Evolutionary conservation across 192 early-diverging fungal species (phyloP), one percentile per base, ranked within the genome.

Genomic region (Coemansia sp.): DNA sequence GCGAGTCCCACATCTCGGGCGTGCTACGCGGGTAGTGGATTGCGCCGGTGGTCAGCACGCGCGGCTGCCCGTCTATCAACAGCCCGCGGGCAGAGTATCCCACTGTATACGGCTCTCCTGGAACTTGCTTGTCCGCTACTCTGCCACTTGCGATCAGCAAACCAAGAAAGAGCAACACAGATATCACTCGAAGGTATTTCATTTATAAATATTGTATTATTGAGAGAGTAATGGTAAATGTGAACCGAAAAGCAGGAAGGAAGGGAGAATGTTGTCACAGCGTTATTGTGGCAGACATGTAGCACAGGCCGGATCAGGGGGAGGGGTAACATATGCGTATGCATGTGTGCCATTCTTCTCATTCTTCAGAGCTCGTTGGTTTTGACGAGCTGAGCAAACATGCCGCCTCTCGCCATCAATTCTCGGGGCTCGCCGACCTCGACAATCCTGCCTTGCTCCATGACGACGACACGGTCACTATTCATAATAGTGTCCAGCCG

Each of bases 381-480:
- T 22, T 61, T 51, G 8, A 72, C 58, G 6, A 72, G 59, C 29
- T 61, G 64, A 2, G 70, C 70, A 66, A 72, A 72, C 17, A 60
- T 0, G 6, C 70, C 70, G 51, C 64, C 70, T 24, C 79, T 70
- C 19, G 67, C 65, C 37, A 92, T 43, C 62, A 94, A 71, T 9
- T 79, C 82, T n/a, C 59, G n/a, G 1, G 92, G 92, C 10, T 75
- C 65, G 19, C 87, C 89, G 67, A 87, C 86, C 49, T 92, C 91
- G 0, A 70, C 82, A 10, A 94, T 64, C 0, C 73, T 43, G 12
- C 93, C 93, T 22, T 89, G 64, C 49, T 92, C 86, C 40, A 94
- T 76, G 6, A 94, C 91, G 25, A 93, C 53, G 68, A 94, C 85
- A 43, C 85, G 77, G 61, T 93, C 91, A 58, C 85, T 88, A 65